A percentile compares a stretch with the other conserved stretches of the same genome.
Conservation (phyloP, 345 rosid genomes). For the Psidium friedrichsthalianum region DNA sequence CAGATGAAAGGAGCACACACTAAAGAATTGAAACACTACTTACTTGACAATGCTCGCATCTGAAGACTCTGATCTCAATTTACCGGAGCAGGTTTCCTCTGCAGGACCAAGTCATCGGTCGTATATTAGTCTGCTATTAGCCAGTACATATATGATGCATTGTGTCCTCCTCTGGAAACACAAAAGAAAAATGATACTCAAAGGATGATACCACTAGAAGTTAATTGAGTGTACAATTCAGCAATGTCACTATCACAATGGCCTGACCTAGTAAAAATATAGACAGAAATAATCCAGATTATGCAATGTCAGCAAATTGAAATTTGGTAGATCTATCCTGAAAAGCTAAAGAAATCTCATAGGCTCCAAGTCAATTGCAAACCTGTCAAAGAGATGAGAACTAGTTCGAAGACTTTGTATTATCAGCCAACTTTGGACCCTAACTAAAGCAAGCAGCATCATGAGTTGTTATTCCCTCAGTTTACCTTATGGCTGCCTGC, state of each 20-base stretch:
- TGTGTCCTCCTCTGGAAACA: conserved; percentile 77
- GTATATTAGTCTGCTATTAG: conserved; percentile 94
- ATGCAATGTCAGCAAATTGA: not conserved
- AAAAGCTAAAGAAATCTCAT: not conserved
- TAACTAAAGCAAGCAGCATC: not conserved
- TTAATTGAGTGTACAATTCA: not conserved
- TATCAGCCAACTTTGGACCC: not conserved
- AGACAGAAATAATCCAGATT: not conserved
- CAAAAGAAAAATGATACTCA: not conserved
- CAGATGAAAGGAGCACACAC: not conserved
- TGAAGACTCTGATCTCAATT: conserved; percentile 3
- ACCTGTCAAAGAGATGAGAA: not conserved
- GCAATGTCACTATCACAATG: not conserved
- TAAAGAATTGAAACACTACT: not conserved
- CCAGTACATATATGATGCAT: conserved; percentile 91
- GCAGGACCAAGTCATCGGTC: conserved; percentile 85
- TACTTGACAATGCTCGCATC: not conserved
- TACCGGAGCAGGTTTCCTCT: conserved; percentile 25
- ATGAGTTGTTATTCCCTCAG: not conserved
- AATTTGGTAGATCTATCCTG: not conserved
- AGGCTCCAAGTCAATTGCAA: not conserved
- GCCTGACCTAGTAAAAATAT: not conserved
- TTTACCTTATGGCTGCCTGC: conserved; percentile 93
- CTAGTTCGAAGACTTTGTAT: not conserved
- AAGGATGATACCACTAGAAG: not conserved